Percentiles rank a stretch among this genome's conserved stretches.
These are phyloP conservation scores for Phalaenopsis equestris DNA, from an alignment of 106 monocot genomes.

Conservation along the genomic window DNA sequence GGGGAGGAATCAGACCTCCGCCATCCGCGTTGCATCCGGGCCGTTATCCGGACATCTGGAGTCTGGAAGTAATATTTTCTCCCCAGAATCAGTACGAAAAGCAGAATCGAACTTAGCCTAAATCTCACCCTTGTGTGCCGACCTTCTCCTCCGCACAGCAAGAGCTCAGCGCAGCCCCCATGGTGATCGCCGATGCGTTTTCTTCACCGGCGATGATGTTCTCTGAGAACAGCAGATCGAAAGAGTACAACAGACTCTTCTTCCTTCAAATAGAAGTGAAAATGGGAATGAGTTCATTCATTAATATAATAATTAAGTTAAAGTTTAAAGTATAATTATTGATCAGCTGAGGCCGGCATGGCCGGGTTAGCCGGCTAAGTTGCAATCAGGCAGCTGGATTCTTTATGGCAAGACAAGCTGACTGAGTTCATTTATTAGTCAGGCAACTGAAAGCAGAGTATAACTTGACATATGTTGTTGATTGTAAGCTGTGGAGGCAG, in stretches of 20 bases:
- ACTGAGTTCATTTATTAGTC: too few species aligned
- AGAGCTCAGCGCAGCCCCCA: conserved; percentile 19
- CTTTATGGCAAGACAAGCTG: too few species aligned
- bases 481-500: too few species aligned
- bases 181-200: neutral
- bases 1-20: too few species aligned
- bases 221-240: neutral
- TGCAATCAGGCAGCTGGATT: neutral
- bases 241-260: neutral
- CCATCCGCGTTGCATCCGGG: too few species aligned
- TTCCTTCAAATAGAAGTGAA: neutral
- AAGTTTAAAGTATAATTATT: neutral
- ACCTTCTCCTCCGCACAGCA: conserved; percentile 23
- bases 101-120: too few species aligned
- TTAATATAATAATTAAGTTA: too few species aligned
- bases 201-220: neutral
- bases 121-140: conserved; percentile 13
- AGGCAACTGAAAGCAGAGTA: too few species aligned
- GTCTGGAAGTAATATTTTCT: too few species aligned
- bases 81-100: too few species aligned
- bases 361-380: neutral
- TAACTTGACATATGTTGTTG: too few species aligned
- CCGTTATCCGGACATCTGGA: too few species aligned
- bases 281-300: neutral
- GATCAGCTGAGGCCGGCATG: neutral